Evolutionary conservation across 768 basidiomycete species (phyloP), one percentile per base, ranked within the genome.

Genomic region (Pleurotus eryngii): DNA sequence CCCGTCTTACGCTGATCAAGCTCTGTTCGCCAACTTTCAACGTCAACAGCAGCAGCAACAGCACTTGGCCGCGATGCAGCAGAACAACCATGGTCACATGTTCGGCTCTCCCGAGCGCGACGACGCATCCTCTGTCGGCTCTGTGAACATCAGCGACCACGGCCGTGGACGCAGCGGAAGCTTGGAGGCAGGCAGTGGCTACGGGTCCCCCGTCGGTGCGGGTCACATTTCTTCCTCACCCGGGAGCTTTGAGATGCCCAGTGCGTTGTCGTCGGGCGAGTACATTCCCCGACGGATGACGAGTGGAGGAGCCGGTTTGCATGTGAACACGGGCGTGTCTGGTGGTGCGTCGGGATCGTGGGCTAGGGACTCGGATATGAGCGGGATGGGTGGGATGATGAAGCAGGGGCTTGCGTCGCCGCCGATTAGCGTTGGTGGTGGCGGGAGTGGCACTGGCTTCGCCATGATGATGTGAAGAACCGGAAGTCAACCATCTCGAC

Each of bases 401-500:
- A 61, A 61, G 60, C 48, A 39, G 54, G 45, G 47, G 15, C 51
- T 58, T 12, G 46, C 42, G 27, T 51, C 59, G 26, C 55, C 55
- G 6, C 49, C 60, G 14, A 50, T 53, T 45, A 57, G 39, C 49
- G 57, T 48, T 48, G 61, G 53, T 43, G 58, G 58, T 14, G 59
- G 56, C 20, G 59, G 54, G 22, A 57, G 49, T 20, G 60, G 59
- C 9, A 45, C 56, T 47, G 57, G 59, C n/a, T 64, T 62, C 49
- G 38, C 55, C 59, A 57, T 60, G 63, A 60, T 64, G 59, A 64
- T 62, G 61, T 61, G 51, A 55, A 42, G 15, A n/a, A n/a, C 15
- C 11, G 27, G 30, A 35, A 8, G 3, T 48, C 6, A 15, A 24
- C 18, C 46, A n/a, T 27, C 46, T 48, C 22, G 22, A 20, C 30